These are phyloP conservation scores for Ophiostoma populinum DNA, from an alignment of 2,329 filamentous ascomycete species.

Conservation along the genomic window DNA sequence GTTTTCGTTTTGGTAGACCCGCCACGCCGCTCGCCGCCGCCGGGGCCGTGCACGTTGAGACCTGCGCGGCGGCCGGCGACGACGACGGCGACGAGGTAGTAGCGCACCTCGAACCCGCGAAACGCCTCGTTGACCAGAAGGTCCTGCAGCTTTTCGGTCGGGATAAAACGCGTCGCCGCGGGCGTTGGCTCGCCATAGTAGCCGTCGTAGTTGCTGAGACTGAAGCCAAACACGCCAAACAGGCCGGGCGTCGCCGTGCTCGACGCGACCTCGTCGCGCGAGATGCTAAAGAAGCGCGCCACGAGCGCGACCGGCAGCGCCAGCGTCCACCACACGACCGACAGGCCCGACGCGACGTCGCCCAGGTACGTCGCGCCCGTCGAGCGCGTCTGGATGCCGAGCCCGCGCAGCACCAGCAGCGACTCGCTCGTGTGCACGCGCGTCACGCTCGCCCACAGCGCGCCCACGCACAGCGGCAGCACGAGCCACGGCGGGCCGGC, in stretches of 20 bases:
- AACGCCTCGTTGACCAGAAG: conserved; percentile 94
- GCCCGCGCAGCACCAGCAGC: conserved; percentile 68
- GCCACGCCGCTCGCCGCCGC: background rate
- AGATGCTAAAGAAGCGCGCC: conserved; percentile 7
- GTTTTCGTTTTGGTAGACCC: too few relatives aligned
- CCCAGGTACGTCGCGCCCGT: conserved; percentile 48
- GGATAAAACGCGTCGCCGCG: conserved; percentile 42
- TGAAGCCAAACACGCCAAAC: background rate
- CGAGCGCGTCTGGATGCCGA: conserved; percentile 78
- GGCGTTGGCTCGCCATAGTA: conserved; percentile 17
- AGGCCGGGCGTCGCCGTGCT: background rate
- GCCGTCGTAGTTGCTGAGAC: conserved; percentile 1
- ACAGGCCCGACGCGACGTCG: conserved; percentile 9
- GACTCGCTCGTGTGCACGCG: conserved; percentile 53
- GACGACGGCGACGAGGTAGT: conserved; percentile 78
- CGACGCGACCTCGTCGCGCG: conserved; percentile 2
- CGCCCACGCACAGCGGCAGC: conserved; percentile 19
- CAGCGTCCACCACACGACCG: conserved; percentile 19
- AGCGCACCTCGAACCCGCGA: conserved; percentile 73
- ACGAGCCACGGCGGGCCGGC: conserved; percentile 22
- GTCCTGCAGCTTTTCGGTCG: conserved; percentile 81
- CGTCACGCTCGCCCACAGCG: conserved; percentile 27
- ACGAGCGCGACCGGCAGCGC: conserved; percentile 10
- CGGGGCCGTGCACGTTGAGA: background rate
- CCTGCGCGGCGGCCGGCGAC: conserved; percentile 25